Base-by-base conservation (phyloP, 2,329 filamentous ascomycete genomes). In the Colletotrichum aenigma region DNA sequence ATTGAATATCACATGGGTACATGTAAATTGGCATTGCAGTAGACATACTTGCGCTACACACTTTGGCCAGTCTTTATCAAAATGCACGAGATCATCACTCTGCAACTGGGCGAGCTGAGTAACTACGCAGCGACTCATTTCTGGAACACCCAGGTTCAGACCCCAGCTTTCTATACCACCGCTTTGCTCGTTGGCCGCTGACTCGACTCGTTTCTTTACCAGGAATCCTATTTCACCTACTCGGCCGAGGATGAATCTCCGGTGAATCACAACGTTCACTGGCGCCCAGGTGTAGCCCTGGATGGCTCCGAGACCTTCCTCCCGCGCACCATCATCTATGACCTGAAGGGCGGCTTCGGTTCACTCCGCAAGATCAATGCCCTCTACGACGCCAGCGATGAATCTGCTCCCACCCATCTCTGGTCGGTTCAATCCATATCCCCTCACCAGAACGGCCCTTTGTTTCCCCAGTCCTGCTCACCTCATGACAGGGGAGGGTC, bases 191-290 rank as follows among this genome's bases (percentile, higher is more conserved):
- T 52, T 56, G 24, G 15, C 18, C 10, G 8, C 76, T 32, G 28
- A 64, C 43, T 36, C 32, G 34, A 52, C n/a, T 52, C n/a, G 16
- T 67, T n/a, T 24, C 43, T 16, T 36, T 36, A 13, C 6, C 77
- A 98, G 94, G 97, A 99, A 88, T 98, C 96, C 1, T 99, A 99
- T 85, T 98, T 98, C 82, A 98, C 96, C 16, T 98, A 98, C 81
- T 89, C 88, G 3, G 87, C 90, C 61, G 88, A 93, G 77, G 88
- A 94, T 82, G 89, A 91, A 79, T 91, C 94, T 8, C 89, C 91
- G 1, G 87, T 97, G 77, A 91, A 97, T 80, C 95, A 97, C 87
- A 93, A 97, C 83, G 89, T 98, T 66, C 95, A 98, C 83, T 99
- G 98, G 86, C 91, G 96, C 18, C 90, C 94, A 0, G 97, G 97